A percentile compares a stretch with the other conserved stretches of the same genome.
phyloP scores from a whole-genome alignment of 139 green algal species.

The Asterochloris sp. region DNA sequence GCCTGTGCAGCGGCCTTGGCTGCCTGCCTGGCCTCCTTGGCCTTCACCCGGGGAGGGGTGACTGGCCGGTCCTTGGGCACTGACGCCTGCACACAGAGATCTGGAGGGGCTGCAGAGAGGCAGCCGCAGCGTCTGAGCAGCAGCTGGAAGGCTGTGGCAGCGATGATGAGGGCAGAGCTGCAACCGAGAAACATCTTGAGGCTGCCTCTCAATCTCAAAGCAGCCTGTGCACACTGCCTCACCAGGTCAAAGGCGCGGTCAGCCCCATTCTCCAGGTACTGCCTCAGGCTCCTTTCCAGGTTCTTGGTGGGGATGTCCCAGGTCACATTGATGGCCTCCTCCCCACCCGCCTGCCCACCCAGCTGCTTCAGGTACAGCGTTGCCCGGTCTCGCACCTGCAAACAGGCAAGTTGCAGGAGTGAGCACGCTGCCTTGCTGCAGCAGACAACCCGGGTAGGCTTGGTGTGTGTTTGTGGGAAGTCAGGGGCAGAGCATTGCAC shows the following conservation, averaged over 20 bases:
- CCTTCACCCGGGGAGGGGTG: conserved; percentile 13
- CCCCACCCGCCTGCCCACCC: conserved; percentile 29
- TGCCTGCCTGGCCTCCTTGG: conserved; percentile 14
- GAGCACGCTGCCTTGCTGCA: too few relatives aligned
- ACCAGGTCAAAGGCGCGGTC: conserved; percentile 78
- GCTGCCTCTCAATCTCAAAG: neutral
- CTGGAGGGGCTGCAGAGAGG: neutral
- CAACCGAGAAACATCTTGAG: neutral
- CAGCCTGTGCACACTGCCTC: conserved; percentile 5
- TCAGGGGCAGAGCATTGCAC: too few relatives aligned
- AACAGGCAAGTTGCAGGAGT: neutral
- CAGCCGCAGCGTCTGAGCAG: neutral
- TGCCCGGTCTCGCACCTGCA: conserved; percentile 91
- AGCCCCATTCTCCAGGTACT: conserved; percentile 70
- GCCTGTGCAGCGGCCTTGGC: conserved; percentile 23
- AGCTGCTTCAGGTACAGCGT: conserved; percentile 91
- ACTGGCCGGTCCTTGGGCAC: conserved; percentile 20
- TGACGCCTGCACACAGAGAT: conserved; percentile 5
- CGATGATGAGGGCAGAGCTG: neutral
- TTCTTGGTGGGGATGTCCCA: conserved; percentile 67
- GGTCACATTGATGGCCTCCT: conserved; percentile 38
- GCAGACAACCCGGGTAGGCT: too few relatives aligned
- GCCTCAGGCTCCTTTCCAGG: conserved; percentile 74
- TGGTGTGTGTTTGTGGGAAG: too few relatives aligned
- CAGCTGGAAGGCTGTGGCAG: neutral